Evolutionary conservation across 108 stramenopile species (phyloP).

Genomic region (Nannochloropsis gaditana): DNA sequence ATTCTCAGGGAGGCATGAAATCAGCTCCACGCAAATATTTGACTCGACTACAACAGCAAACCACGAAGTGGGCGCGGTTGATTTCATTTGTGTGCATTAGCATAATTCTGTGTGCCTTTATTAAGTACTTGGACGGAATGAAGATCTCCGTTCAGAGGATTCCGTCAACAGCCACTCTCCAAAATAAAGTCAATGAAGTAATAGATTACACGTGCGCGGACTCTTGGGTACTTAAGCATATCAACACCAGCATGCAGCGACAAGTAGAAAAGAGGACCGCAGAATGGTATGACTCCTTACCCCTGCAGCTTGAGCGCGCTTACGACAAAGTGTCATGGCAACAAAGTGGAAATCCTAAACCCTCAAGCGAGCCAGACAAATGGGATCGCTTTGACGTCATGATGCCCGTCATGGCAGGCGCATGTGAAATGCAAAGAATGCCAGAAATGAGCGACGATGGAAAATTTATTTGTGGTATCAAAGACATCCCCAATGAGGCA

Average conservation of each 20-base stretch:
- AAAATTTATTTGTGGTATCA: neutral
- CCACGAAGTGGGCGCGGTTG: no score
- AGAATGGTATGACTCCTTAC: neutral
- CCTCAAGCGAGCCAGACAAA: neutral
- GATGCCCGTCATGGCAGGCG: neutral
- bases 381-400: conserved; percentile 15
- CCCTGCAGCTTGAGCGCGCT: neutral
- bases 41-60: no score
- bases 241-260: neutral
- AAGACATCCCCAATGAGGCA: neutral
- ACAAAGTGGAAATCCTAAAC: neutral
- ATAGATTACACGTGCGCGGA: neutral
- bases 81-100: no score
- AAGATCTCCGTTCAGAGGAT: no score
- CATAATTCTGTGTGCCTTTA: no score
- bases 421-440: conserved; percentile 9
- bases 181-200: no score
- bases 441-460: neutral
- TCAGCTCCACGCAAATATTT: no score
- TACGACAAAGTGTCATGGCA: neutral
- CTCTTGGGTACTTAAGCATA: neutral
- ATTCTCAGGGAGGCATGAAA: no score
- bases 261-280: neutral
- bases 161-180: no score
- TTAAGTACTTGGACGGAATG: no score